Evolutionary conservation across 306 rosid species (phyloP), one percentile per base, ranked within the genome.

Genomic region (Clitoria ternatea): DNA sequence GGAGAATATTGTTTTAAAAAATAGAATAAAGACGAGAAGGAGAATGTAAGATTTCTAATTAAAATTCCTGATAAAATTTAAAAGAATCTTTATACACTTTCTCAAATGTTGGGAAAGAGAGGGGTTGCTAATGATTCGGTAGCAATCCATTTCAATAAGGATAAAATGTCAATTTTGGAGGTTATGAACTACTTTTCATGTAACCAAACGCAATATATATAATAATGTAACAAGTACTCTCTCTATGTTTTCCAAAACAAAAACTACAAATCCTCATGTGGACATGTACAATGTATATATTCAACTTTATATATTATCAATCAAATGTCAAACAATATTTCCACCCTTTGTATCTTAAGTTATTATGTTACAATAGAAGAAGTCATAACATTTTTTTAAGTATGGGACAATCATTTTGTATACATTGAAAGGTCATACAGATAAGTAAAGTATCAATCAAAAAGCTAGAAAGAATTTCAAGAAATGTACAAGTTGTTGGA

Each of bases 171-270:
- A 18, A 40, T 6, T 53, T 74, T 15, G 37, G 47, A 29, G 65
- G 79, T 74, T 74, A 50, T 54, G 44, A 33, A 8, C 59, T 53
- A 53, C 66, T 56, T 74, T 64, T 74, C 73, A 64, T 15, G 47
- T 12, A 73, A 39, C 72, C 45, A 33, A 17, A 70, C 49, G 13
- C 37, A 18, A 59, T 17, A 9, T 27, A 55, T 12, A 9, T n/a
- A n/a, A n/a, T n/a, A n/a, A n/a, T 3, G 12, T 47, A 40, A 4
- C 23, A 23, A 42, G 7, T 14, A 12, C 18, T 12, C 35, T 23
- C 32, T 53, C 1, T 24, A n/a, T n/a, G n/a, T n/a, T n/a, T 5
- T 20, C 7, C 4, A 53, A 54, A 57, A 8, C 26, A 18, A 50
- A 22, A 49, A 27, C 61, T 24, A 37, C 39, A 13, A 52, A n/a